Evolutionary conservation across 139 green algal genomes (phyloP), one percentile per base, ranked within the genome.

Genomic region (Chloropicon primus): DNA sequence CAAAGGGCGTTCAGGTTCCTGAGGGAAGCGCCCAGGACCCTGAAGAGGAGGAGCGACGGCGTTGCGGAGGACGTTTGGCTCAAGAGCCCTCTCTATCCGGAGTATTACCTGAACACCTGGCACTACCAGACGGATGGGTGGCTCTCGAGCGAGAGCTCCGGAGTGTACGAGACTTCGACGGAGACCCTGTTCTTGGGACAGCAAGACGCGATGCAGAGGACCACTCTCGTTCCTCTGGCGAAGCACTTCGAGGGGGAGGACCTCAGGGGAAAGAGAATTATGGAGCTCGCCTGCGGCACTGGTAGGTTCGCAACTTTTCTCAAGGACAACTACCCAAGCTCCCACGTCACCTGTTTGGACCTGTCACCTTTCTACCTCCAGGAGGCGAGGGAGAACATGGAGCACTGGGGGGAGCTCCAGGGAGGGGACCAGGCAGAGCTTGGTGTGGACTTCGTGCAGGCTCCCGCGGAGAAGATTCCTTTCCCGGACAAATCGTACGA

Each of bases 61-160:
- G 0, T 25, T 25, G 54, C 10, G 73, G 25, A 80, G 53, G 72
- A 79, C 2, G 74, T 90, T 24, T 93, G 88, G 87, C 78, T 92
- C 25, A 75, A 87, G 25, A 80, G 54, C n/a, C 29, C 25, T 26
- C 27, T 91, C 71, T 92, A 96, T 79, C 93, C 92, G 0, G 76
- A 87, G 1, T 97, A 97, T 80, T 96, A 92, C 85, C 79, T 84
- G 24, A 86, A 89, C 27, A 91, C 88, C 21, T 97, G 90, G 79
- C 93, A 97, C 83, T 97, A 90, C 83, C 84, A 92, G 80, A 91
- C 82, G 0, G 92, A 96, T 76, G 93, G 93, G 2, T 97, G 93
- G 93, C 75, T 97, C 21, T 87, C 77, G 2, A 85, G 54, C 21
- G 83, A 83, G 2, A 85, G 80, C 26, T 88, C 90, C 10, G 72